Conservation (phyloP, 176 grass and related monocot genomes). For the Thalia dealbata region DNA sequence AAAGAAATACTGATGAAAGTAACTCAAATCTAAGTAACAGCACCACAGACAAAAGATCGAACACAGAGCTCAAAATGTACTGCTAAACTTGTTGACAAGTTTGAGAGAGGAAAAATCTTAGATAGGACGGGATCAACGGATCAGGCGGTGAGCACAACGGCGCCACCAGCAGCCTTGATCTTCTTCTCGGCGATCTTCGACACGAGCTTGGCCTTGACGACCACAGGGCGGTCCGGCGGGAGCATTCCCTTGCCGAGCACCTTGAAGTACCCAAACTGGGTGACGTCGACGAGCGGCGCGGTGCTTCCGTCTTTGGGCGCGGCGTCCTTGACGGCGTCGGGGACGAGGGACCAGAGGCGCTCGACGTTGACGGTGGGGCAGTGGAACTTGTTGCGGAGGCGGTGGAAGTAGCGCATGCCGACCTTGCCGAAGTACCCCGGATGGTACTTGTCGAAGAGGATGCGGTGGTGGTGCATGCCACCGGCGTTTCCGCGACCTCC, state of each 20-base stretch:
- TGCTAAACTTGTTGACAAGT: neutral
- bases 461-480: neutral
- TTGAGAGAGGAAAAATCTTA: neutral
- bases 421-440: neutral
- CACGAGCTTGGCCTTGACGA: neutral
- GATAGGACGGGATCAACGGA: neutral
- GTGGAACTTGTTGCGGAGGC: neutral
- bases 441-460: constrained; percentile 2
- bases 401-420: constrained; percentile 4
- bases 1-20: neutral
- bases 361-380: neutral
- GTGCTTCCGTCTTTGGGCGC: neutral
- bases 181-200: constrained; percentile 6
- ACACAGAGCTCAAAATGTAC: neutral
- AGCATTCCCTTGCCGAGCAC: neutral
- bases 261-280: neutral
- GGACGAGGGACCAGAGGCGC: neutral
- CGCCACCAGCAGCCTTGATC: constrained; percentile 1
- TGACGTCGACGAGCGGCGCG: neutral
- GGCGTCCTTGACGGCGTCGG: neutral
- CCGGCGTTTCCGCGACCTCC: neutral
- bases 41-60: neutral
- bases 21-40: neutral
- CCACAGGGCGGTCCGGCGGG: neutral
- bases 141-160: constrained; percentile 1